phyloP scores from a whole-genome alignment of 345 rosid species.

The Eucalyptus cladocalyx region DNA sequence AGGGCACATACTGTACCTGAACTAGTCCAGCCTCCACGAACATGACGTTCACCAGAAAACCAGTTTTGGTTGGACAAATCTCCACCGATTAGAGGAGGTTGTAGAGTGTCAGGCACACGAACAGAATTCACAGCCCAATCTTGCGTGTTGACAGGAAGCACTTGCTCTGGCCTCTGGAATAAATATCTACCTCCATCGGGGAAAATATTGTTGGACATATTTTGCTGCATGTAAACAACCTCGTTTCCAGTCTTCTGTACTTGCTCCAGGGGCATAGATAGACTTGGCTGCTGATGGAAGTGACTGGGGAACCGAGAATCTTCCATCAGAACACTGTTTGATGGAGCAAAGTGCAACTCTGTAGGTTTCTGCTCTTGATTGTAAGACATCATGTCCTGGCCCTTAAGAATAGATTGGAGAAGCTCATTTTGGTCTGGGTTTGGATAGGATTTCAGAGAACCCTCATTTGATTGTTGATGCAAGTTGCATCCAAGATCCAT shows the following conservation, averaged over 20 bases:
- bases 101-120: slow-evolving; percentile 34
- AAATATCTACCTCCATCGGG: slow-evolving; percentile 45
- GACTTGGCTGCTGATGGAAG: slow-evolving; percentile 41
- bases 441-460: slow-evolving; percentile 43
- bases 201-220: slow-evolving; percentile 28
- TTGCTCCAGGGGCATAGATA: slow-evolving; percentile 33
- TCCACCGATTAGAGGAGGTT: slow-evolving; percentile 28
- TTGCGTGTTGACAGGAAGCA: slow-evolving; percentile 25
- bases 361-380: slow-evolving; percentile 41
- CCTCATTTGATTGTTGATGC: slow-evolving; percentile 34
- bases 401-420: slow-evolving; percentile 73
- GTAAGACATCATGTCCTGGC: slow-evolving; percentile 37
- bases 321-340: slow-evolving; percentile 32
- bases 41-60: slow-evolving; percentile 48
- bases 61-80: slow-evolving; percentile 53
- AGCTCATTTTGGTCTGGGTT: slow-evolving; percentile 60
- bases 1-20: slow-evolving; percentile 29
- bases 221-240: slow-evolving; percentile 39
- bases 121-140: slow-evolving; percentile 46
- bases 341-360: slow-evolving; percentile 45
- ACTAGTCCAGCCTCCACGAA: slow-evolving; percentile 47
- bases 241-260: slow-evolving; percentile 45
- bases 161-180: slow-evolving; percentile 42
- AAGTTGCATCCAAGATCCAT: slow-evolving; percentile 43
- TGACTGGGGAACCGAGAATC: slow-evolving; percentile 40